phyloP scores from a whole-genome alignment of 352 stramenopile species.

The Phytophthora quininea region DNA sequence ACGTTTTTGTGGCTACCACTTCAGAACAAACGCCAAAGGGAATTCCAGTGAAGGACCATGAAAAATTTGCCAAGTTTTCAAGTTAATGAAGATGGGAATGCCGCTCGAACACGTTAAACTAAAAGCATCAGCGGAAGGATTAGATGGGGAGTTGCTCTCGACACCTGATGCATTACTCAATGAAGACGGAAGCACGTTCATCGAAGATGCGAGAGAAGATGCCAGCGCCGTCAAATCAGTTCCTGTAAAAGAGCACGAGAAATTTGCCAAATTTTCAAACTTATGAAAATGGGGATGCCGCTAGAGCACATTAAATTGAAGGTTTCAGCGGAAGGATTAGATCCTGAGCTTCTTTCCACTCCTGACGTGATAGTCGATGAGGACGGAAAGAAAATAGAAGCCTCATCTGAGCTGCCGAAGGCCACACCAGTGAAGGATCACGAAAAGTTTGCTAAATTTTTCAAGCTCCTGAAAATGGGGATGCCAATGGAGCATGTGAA shows the following conservation, averaged over 20 bases:
- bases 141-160: constrained; percentile 89
- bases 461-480: constrained; percentile 92
- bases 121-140: constrained; percentile 80
- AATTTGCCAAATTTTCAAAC: constrained; percentile 87
- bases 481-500: constrained; percentile 90
- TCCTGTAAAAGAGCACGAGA: constrained; percentile 85
- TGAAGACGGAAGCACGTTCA: constrained; percentile 59
- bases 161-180: constrained; percentile 64
- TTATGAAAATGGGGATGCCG: constrained; percentile 84
- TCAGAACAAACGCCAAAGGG: constrained; percentile 23
- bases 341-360: constrained; percentile 54
- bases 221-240: constrained; percentile 34
- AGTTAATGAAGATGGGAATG: constrained; percentile 87
- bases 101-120: constrained; percentile 79
- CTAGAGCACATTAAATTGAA: constrained; percentile 73
- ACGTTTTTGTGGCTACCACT: constrained; percentile 37
- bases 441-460: constrained; percentile 93
- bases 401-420: constrained; percentile 22
- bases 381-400: constrained; percentile 47
- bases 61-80: constrained; percentile 81
- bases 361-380: constrained; percentile 60
- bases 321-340: constrained; percentile 61
- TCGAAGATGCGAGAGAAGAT: not conserved
- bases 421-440: constrained; percentile 82
- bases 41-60: constrained; percentile 67